Evolutionary conservation across 805 yeast species (phyloP).

Genomic region (Peterozyma xylosa): DNA sequence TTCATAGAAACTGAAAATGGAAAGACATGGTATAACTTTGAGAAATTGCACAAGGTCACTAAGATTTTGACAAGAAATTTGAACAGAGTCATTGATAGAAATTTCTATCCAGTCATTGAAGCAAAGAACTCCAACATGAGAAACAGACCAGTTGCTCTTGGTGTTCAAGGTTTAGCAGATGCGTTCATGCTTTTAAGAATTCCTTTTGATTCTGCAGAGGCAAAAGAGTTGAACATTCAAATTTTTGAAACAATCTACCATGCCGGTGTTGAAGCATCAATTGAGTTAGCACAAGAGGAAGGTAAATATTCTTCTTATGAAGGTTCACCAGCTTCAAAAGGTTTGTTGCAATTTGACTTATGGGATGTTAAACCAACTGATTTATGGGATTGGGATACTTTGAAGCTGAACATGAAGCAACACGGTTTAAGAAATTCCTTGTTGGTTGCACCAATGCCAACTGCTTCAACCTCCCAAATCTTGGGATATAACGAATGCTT

Average conservation of each 20-base stretch:
- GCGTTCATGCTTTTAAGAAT: slow-evolving; percentile 70
- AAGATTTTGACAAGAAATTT: slow-evolving; percentile 76
- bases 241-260: slow-evolving; percentile 95
- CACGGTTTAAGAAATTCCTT: slow-evolving; percentile 83
- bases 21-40: slow-evolving; percentile 58
- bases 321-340: slow-evolving; percentile 90
- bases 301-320: slow-evolving; percentile 69
- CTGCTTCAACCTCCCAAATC: slow-evolving; percentile 95
- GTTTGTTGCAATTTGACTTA: slow-evolving; percentile 77
- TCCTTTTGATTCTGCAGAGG: slow-evolving; percentile 81
- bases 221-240: slow-evolving; percentile 68
- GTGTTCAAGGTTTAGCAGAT: slow-evolving; percentile 97
- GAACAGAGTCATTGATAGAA: slow-evolving; percentile 77
- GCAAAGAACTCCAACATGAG: slow-evolving; percentile 71
- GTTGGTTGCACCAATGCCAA: slow-evolving; percentile 93
- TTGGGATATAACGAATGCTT: slow-evolving; percentile 92
- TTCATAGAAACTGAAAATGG: slow-evolving; percentile 46
- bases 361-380: slow-evolving; percentile 79
- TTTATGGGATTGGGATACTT: slow-evolving; percentile 78
- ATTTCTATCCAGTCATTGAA: slow-evolving; percentile 74
- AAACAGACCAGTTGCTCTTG: slow-evolving; percentile 92
- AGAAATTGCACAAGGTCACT: slow-evolving; percentile 63
- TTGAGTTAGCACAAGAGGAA: slow-evolving; percentile 62
- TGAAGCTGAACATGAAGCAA: slow-evolving; percentile 50
- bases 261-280: slow-evolving; percentile 82